A percentile compares a stretch with the other conserved stretches of the same genome.
Evolutionary conservation across 495 filamentous ascomycete species (phyloP).

Genomic region (Tuber brumale): DNA sequence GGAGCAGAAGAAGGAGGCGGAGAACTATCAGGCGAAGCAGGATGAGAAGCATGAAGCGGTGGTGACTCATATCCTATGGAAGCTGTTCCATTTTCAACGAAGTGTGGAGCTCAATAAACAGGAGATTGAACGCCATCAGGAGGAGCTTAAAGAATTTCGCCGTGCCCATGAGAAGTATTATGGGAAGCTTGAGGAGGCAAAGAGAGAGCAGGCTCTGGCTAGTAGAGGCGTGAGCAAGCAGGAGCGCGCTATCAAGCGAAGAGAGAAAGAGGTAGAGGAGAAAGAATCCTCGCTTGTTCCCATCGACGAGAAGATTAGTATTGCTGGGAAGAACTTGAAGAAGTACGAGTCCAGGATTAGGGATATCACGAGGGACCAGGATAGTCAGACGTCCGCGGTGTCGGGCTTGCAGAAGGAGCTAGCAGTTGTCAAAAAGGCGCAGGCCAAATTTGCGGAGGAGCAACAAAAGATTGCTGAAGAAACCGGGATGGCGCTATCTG

Average conservation of each 20-base stretch:
- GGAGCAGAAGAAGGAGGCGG: slow-evolving; percentile 93
- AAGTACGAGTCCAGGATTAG: slow-evolving; percentile 59
- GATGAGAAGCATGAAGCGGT: slow-evolving; percentile 87
- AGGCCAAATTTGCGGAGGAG: slow-evolving; percentile 79
- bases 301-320: slow-evolving; percentile 85
- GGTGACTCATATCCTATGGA: slow-evolving; percentile 93
- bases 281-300: slow-evolving; percentile 79
- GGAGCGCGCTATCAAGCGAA: slow-evolving; percentile 72
- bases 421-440: slow-evolving; percentile 77
- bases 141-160: slow-evolving; percentile 88
- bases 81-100: slow-evolving; percentile 90
- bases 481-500: slow-evolving; percentile 75
- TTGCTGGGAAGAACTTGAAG: slow-evolving; percentile 63
- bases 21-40: slow-evolving; percentile 78
- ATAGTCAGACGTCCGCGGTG: slow-evolving; percentile 58
- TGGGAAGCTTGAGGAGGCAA: slow-evolving; percentile 73
- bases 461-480: slow-evolving; percentile 76
- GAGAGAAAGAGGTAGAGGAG: slow-evolving; percentile 83
- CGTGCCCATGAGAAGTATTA: slow-evolving; percentile 83
- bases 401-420: slow-evolving; percentile 72
- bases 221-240: slow-evolving; percentile 71
- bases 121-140: slow-evolving; percentile 88
- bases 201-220: slow-evolving; percentile 71
- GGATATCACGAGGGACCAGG: slow-evolving; percentile 67
- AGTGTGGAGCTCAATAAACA: slow-evolving; percentile 85